Evolutionary conservation across 23 red algal genomes (phyloP), one percentile per base, ranked within the genome.

Genomic region (Cyanidium caldarium): DNA sequence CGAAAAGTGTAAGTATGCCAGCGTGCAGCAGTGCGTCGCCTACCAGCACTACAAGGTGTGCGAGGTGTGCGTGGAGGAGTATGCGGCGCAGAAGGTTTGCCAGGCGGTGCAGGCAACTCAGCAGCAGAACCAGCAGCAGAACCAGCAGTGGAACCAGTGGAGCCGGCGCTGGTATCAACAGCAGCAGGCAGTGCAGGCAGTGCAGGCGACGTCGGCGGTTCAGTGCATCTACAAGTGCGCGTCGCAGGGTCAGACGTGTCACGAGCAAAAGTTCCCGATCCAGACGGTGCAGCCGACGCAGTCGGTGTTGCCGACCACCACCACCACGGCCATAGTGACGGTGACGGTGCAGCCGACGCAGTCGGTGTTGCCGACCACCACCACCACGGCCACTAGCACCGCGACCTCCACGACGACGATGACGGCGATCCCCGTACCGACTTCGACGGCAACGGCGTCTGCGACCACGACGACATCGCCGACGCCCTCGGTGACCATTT

Each of bases 1-100:
- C 10, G n/a, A 61, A 28, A 5, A 14, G 51, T 61, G 51, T 28
- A 16, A 61, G 51, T 61, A 61, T 28, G 51, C 23, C n/a, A 61
- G 31, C 51, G 51, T 61, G 13, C 51, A 61, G 51, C n/a, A 28
- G n/a, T 61, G 51, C 31, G 51, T 28, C 7, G 51, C 51, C 51
- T 61, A 61, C 23, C n/a, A 61, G 51, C 51, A 61, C 7, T 61
- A 61, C 23, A 28, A 61, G 51, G 51, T 61, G 5, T 61, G 51
- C 51, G 31, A 61, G 51, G 51, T 61, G 5, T 61, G 51, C 23
- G 31, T 28, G 13, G n/a, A 61, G 21, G n/a, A 61, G 51, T 61
- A 61, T 28, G 51, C n/a, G n/a, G n/a, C n/a, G n/a, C n/a, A n/a
- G n/a, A n/a, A n/a, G n/a, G n/a, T n/a, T n/a, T n/a, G n/a, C n/a